These are phyloP conservation scores for Cryptococcus floricola DNA, from an alignment of 1,284 basidiomycete species.

Conservation along the genomic window DNA sequence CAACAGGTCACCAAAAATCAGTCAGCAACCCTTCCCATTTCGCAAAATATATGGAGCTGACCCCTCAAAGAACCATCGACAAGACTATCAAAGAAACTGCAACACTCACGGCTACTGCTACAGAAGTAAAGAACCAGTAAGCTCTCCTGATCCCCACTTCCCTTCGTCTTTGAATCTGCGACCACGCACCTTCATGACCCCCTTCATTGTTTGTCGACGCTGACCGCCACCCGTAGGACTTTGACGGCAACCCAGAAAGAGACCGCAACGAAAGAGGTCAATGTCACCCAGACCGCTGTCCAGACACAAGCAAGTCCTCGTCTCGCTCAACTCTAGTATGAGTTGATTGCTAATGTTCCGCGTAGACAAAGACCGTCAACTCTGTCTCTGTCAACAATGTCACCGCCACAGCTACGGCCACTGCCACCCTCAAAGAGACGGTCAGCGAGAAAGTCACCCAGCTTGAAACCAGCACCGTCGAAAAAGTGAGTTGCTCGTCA, in stretches of 20 bases:
- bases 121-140: not conserved
- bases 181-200: too few species aligned
- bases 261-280: not conserved
- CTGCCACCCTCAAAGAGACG: not conserved
- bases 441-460: not conserved
- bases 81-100: too few species aligned
- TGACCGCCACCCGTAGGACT: too few species aligned
- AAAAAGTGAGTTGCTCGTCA: too few species aligned
- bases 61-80: not conserved
- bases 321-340: too few species aligned
- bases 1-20: not conserved
- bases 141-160: not conserved
- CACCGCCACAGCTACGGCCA: not conserved
- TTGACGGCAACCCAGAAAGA: too few species aligned
- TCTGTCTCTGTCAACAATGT: not conserved
- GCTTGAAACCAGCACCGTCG: not conserved
- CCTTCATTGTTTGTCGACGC: too few species aligned
- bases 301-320: too few species aligned
- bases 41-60: too few species aligned
- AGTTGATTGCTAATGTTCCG: too few species aligned
- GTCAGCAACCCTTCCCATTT: not conserved
- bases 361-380: too few species aligned
- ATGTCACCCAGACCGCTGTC: not conserved
- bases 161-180: too few species aligned
- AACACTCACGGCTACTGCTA: not conserved